Conservation (phyloP, 176 grass and related monocot genomes). For the Avena sativa region DNA sequence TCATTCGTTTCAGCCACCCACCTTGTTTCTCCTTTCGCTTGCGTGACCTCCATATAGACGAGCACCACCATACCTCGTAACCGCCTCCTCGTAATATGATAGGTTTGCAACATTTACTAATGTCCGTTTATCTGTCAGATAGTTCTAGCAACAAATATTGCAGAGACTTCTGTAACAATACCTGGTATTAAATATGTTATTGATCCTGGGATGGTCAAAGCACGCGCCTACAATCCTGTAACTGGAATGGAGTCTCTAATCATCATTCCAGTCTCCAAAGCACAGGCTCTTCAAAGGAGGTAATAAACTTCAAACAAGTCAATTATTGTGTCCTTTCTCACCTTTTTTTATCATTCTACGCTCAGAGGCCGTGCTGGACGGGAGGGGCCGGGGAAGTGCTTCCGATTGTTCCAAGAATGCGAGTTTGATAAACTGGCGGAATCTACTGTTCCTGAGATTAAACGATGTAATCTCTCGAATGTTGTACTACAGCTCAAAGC, state of each 20-base stretch:
- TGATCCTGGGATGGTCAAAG: slow-evolving; percentile 95
- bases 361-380: slow-evolving; percentile 31
- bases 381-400: slow-evolving; percentile 26
- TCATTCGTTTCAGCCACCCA: not conserved
- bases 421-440: slow-evolving; percentile 77
- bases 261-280: slow-evolving; percentile 88
- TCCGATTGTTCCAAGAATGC: slow-evolving; percentile 53
- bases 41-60: not conserved
- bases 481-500: slow-evolving; percentile 93
- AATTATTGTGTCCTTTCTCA: not conserved
- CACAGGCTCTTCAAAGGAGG: slow-evolving; percentile 97
- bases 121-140: slow-evolving; percentile 56
- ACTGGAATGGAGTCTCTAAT: slow-evolving; percentile 95
- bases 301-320: slow-evolving; percentile 30
- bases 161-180: slow-evolving; percentile 97
- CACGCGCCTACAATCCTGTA: slow-evolving; percentile 93
- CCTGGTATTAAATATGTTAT: slow-evolving; percentile 97
- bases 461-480: slow-evolving; percentile 90
- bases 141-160: slow-evolving; percentile 99
- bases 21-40: not conserved
- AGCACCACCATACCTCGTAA: too few species aligned
- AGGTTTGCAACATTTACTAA: slow-evolving; percentile 31
- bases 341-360: slow-evolving; percentile 29
- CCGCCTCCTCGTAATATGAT: not conserved
- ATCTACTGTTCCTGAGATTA: slow-evolving; percentile 91